Conservation (phyloP, 2,329 filamentous ascomycete species). For the Cercospora janseana region DNA sequence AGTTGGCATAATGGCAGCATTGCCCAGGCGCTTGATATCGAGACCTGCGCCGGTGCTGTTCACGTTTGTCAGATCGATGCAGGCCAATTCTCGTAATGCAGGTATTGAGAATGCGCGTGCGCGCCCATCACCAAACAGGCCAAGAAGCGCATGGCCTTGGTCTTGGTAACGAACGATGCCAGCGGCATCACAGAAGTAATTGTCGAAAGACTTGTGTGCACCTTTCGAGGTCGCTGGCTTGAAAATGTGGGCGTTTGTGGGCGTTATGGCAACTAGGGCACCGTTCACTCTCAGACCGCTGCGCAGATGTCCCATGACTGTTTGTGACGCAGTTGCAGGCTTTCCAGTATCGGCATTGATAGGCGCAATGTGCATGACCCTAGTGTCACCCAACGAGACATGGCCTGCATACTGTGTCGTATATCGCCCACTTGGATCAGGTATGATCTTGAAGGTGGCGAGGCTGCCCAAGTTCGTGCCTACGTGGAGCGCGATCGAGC, state of each 20-base stretch:
- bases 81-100: conserved; percentile 77
- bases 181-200: conserved; percentile 77
- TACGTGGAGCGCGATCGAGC: conserved; percentile 87
- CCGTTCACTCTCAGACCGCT: conserved; percentile 75
- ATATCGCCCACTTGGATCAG: conserved; percentile 67
- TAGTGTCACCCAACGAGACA: conserved; percentile 59
- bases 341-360: conserved; percentile 76
- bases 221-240: conserved; percentile 81
- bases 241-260: conserved; percentile 78
- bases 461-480: conserved; percentile 83
- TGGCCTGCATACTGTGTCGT: conserved; percentile 69
- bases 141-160: conserved; percentile 74
- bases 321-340: conserved; percentile 71
- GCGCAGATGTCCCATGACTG: conserved; percentile 71
- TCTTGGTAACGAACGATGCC: conserved; percentile 68
- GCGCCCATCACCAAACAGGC: conserved; percentile 78
- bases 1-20: conserved; percentile 68
- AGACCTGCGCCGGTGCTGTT: conserved; percentile 43
- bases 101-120: conserved; percentile 84
- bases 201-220: conserved; percentile 87
- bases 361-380: conserved; percentile 71
- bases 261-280: conserved; percentile 72
- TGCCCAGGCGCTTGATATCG: conserved; percentile 69
- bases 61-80: conserved; percentile 60
- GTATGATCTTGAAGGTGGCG: conserved; percentile 86